Conservation (phyloP, 2,329 filamentous ascomycete genomes). For the Xylaria sp. region DNA sequence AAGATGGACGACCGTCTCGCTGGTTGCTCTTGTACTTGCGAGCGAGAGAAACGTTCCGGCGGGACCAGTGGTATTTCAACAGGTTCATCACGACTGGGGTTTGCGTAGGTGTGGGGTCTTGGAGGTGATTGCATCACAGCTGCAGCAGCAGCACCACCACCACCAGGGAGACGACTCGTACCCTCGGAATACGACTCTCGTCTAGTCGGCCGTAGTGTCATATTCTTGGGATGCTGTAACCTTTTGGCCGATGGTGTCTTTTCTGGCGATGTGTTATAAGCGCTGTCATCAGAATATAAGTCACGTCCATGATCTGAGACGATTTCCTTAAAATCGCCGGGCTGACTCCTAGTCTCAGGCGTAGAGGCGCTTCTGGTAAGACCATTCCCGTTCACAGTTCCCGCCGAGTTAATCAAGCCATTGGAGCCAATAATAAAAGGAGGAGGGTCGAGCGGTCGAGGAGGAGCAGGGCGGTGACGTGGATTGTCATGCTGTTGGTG, state of each 20-base stretch:
- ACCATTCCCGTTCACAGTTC: conserved; percentile 20
- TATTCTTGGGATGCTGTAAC: conserved; percentile 24
- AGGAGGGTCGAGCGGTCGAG: conserved; percentile 21
- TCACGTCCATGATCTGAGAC: conserved; percentile 23
- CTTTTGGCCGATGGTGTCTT: conserved; percentile 28
- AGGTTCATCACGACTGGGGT: conserved; percentile 20
- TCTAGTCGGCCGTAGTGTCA: conserved; percentile 23
- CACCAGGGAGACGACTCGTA: conserved; percentile 16
- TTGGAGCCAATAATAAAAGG: conserved; percentile 28
- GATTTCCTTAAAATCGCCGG: conserved; percentile 20
- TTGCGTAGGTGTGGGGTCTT: conserved; percentile 21
- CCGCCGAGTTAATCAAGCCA: conserved; percentile 28
- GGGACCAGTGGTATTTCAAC: conserved; percentile 21
- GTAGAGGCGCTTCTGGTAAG: conserved; percentile 31
- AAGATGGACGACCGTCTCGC: conserved; percentile 29
- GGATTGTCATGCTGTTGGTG: conserved; percentile 26
- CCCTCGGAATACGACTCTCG: conserved; percentile 27
- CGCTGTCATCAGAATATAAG: conserved; percentile 25
- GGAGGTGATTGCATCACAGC: conserved; percentile 18
- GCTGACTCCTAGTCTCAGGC: conserved; percentile 28
- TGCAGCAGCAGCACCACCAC: conserved; percentile 7
- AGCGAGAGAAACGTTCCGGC: conserved; percentile 16
- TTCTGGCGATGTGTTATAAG: conserved; percentile 28
- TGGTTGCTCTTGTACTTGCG: conserved; percentile 22
- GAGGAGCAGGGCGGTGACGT: conserved; percentile 24